Evolutionary conservation across 2,329 filamentous ascomycete species (phyloP), one percentile per base, ranked within the genome.

Genomic region (Zymoseptoria tritici): DNA sequence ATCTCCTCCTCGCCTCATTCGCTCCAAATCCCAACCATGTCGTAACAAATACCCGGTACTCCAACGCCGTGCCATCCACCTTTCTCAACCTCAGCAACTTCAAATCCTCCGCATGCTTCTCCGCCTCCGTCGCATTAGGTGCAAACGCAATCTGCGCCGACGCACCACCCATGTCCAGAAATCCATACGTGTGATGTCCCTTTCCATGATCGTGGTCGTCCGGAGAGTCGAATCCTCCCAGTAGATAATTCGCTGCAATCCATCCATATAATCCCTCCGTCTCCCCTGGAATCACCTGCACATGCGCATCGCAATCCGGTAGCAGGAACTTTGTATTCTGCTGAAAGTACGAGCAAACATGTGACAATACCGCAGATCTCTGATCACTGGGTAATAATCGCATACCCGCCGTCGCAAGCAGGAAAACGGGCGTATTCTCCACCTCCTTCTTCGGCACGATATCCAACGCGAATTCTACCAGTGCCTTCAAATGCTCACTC

Each of bases 1-100:
- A 99, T 59, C 92, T 83, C 66, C 88, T 81, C 53, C 94, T 85
- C 4, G 95, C 94, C 76, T 97, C 87, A 65, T 97, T 94, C 29
- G 95, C 93, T n/a, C 94, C 94, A 71, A 96, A 99, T 0, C 93
- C 93, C 5, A 99, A 81, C 94, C 94, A 99, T 0, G 94, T 96
- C 1, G 93, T 92, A 0, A 95, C 92, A 72, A 99, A 99, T 2
- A 99, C 89, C 66, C 84, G 86, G 76, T 97, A 90, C 71, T 99
- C 94, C 54, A 86, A 77, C 0, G 87, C 76, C 1, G 84, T 80
- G 9, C 94, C 94, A 71, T 94, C 86, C 20, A 97, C 76, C 2
- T 86, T 94, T 63, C 95, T 85, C 76, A 99, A 78, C 54, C 94
- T 87, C 60, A 99, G 77, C 13, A 97, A 75, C 64, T 91, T 96